Evolutionary conservation across 805 yeast species (phyloP), one percentile per base, ranked within the genome.

Genomic region (Yarrowia hollandica): DNA sequence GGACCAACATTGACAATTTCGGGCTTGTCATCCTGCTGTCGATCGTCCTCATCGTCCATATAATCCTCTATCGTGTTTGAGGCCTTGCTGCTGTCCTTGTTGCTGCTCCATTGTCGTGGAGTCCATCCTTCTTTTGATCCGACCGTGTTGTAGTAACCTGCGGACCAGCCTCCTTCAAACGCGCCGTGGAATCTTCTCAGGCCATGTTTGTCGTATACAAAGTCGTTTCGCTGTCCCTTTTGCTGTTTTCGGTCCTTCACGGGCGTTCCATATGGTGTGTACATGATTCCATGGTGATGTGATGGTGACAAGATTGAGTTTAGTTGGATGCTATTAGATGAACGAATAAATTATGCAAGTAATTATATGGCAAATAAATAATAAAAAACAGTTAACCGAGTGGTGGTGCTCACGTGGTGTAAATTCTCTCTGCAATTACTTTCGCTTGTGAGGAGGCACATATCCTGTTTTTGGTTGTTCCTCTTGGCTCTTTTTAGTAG

Each of bases 61-160:
- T 64, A 71, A 48, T 71, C 72, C 31, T 69, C 69, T 64, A 62
- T 14, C 64, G 60, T 38, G 62, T 33, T 30, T 37, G 33, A 19
- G 48, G 59, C 46, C 18, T 38, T 18, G 60, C 62, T 34, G 57
- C 52, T 11, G 42, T 60, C 18, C 34, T 54, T 70, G 57, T 5
- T 69, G 61, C 22, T 60, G 54, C 52, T 64, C 68, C 41, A 62
- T 31, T 33, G 65, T 59, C 33, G 34, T 4, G 73, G 73, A 5
- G 65, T 62, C 72, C 73, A 70, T 19, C 73, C 73, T 60, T 71
- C 72, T 28, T 67, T 66, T 10, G 73, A 68, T 5, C 73, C 74
- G 3, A 70, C 74, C 6, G 72, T 62, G 35, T 71, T 69, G 65
- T 61, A 65, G 52, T 69, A 70, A 5, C 74, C 73, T 4, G 74